Evolutionary conservation across 176 grass and related monocot species (phyloP), one percentile per base, ranked within the genome.

Genomic region (Olyra latifolia): DNA sequence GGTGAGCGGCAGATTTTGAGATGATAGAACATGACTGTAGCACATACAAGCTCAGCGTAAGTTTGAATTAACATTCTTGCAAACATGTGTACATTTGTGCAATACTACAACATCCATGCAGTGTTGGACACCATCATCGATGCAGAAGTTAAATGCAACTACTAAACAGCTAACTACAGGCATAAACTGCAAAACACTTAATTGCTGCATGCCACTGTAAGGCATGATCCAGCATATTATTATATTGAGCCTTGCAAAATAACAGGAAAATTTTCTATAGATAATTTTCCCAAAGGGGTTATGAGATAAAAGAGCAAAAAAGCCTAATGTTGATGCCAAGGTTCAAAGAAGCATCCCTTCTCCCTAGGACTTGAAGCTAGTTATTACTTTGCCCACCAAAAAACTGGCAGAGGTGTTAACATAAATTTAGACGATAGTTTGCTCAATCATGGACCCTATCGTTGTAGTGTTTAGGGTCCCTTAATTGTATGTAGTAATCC

Each of bases 401-500:
- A 14, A 14, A 81, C 19, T 47, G 40, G 7, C 29, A 30, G 12
- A 60, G 42, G 56, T 38, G 8, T 43, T 70, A 47, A 38, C 25
- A 71, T 22, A 81, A 59, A 45, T 61, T 71, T 61, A 81, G 25
- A 58, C 10, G 19, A 10, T 47, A 60, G 56, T 58, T 45, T 9
- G 19, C 43, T 68, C 49, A 45, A 5, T 49, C 11, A 58, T 60
- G 4, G 47, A 47, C 74, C 45, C 16, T 71, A 48, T 48, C 5
- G 40, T 80, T 80, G 42, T 71, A 0, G 28, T 32, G 27, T 46
- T 58, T 15, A 35, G 19, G 25, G 66, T 48, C 60, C 25, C 17
- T 47, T 81, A 46, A 40, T 46, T 35, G 40, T 71, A 71, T 69
- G n/a, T 60, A 81, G 10, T 68, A 39, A 57, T 69, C 15, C 64